Base-by-base conservation (phyloP, 2,329 filamentous ascomycete species). In the Epichloe uncinata region DNA sequence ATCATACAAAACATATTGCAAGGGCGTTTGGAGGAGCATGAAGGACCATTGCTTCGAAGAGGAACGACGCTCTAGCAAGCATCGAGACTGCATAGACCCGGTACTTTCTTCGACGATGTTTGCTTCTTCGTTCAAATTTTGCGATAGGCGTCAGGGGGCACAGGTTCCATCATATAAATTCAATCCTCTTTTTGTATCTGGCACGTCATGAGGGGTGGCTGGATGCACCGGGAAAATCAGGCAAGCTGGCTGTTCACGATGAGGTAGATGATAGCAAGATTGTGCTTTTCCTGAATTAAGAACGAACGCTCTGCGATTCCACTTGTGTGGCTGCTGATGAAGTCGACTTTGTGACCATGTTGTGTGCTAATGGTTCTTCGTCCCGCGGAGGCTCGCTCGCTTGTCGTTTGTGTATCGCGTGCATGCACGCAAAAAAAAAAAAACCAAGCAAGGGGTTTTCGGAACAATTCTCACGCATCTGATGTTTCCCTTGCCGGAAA, bases 21-120 rank as follows among this genome's bases (percentile, higher is more conserved):
- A 61, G 51, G 62, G 62, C 60, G 60, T 62, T 63, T 44, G 50
- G 15, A 54, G 54, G 45, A 48, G 40, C 60, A 60, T 62, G 8
- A 49, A 33, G 41, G 12, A 38, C 13, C 15, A 26, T 37, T 36
- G 41, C 34, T 62, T 57, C 57, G 59, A 56, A 55, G 56, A 56
- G 57, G 53, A 47, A n/a, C 13, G 13, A 18, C 8, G 36, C 26
- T 45, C 45, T 33, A 45, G 26, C 33, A 35, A 35, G 35, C 33
- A 15, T 45, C 36, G 22, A 41, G 26, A 22, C 16, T 22, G 26
- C 18, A 20, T 18, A 9, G 12, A n/a, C 8, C 30, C 42, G 42
- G 12, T n/a, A 49, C 36, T 38, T 42, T n/a, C 18, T 20, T 35
- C 13, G 54, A 61, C 52, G 53, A 61, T 51, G 56, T 53, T 56